Conservation (phyloP, 371 early-diverging fungal species). For the Chytridiales sp. region DNA sequence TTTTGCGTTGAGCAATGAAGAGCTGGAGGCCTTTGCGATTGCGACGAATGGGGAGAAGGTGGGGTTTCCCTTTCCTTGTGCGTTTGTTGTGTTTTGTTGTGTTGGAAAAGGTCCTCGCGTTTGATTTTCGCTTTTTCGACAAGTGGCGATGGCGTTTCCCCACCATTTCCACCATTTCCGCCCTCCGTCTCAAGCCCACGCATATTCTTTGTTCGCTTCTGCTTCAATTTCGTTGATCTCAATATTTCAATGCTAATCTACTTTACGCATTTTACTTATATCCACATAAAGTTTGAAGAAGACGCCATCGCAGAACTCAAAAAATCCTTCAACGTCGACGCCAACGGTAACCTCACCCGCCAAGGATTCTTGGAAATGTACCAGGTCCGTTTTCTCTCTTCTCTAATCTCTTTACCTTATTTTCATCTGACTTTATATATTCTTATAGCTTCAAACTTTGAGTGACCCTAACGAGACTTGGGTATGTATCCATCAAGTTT, state of each 20-base stretch:
- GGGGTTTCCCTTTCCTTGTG: conserved; percentile 9
- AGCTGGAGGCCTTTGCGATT: conserved; percentile 68
- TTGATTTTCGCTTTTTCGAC: too few relatives aligned
- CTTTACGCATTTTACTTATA: background rate
- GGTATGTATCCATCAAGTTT: conserved; percentile 17
- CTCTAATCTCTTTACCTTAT: background rate
- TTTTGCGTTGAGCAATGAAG: conserved; percentile 56
- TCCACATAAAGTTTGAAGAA: conserved; percentile 61
- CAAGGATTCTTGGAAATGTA: conserved; percentile 74
- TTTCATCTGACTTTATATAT: background rate
- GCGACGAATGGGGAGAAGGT: conserved; percentile 72
- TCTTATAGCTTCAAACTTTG: conserved; percentile 56
- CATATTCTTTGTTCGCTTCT: too few relatives aligned
- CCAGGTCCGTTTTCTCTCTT: conserved; percentile 30
- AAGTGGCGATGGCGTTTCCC: too few relatives aligned
- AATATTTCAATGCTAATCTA: too few relatives aligned
- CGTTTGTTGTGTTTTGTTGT: too few relatives aligned
- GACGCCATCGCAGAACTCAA: conserved; percentile 62
- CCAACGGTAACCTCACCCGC: conserved; percentile 54
- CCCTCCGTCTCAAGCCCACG: too few relatives aligned
- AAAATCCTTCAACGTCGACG: conserved; percentile 59
- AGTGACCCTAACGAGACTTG: conserved; percentile 72
- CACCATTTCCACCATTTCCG: too few relatives aligned
- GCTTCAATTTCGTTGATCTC: too few relatives aligned
- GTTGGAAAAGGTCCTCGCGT: too few relatives aligned